phyloP scores from a whole-genome alignment of 306 rosid genomes.

The Medicago arabica region DNA sequence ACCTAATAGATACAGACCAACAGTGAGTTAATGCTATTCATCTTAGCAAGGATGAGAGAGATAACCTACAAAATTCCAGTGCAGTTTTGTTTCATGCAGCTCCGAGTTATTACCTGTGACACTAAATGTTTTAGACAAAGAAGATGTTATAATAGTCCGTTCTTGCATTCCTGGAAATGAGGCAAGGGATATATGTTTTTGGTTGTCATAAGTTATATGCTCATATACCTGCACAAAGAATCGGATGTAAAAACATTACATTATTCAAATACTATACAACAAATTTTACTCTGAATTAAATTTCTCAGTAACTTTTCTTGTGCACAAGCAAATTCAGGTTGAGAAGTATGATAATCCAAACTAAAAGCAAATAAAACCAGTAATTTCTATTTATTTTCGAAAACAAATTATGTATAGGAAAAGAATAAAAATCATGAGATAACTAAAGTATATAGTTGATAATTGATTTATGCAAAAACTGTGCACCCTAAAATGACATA shows the following conservation, averaged over 20 bases:
- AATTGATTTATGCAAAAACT: not conserved
- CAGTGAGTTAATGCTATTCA: constrained; percentile 25
- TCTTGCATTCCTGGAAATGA: constrained; percentile 81
- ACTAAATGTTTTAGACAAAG: constrained; percentile 79
- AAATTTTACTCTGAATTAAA: constrained; percentile 21
- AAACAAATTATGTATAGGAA: not conserved
- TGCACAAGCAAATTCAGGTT: constrained; percentile 14
- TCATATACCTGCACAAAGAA: constrained; percentile 69
- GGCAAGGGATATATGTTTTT: constrained; percentile 78
- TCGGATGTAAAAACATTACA: constrained; percentile 17
- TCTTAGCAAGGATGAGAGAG: constrained; percentile 5
- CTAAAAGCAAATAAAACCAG: constrained; percentile 25
- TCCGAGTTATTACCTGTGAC: constrained; percentile 71
- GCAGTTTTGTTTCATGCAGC: constrained; percentile 30
- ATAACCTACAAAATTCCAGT: not conserved
- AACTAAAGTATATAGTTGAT: not conserved
- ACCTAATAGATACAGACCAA: constrained; percentile 57
- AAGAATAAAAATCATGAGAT: not conserved
- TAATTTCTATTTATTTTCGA: not conserved
- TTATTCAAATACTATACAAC: not conserved
- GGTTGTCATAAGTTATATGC: constrained; percentile 63
- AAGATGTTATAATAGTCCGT: constrained; percentile 82
- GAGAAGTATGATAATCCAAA: constrained; percentile 14
- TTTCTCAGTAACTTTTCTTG: not conserved
- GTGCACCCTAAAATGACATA: constrained; percentile 13